Percentiles rank a stretch among this genome's conserved stretches.
phyloP scores from a whole-genome alignment of 352 stramenopile genomes.

The Globisporangium recalcitrans region DNA sequence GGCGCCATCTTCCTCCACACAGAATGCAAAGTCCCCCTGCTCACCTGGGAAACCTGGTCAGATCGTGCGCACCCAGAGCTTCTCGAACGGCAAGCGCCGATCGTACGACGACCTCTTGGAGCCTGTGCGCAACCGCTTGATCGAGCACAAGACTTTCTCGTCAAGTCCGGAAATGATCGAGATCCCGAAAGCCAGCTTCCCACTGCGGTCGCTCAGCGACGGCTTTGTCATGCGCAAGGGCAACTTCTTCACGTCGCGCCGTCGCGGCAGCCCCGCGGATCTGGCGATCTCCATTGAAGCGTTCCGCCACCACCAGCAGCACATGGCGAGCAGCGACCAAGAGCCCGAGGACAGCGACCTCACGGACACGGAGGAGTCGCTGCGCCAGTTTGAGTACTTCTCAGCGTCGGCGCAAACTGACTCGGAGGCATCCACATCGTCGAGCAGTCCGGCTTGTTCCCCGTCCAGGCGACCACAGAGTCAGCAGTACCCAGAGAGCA shows the following conservation, averaged over 20 bases:
- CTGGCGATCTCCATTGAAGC: conserved; percentile 71
- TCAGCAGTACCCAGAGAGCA: conserved; percentile 7
- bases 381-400: conserved; percentile 31
- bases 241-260: conserved; percentile 54
- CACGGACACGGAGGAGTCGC: conserved; percentile 41
- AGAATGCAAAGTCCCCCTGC: neutral
- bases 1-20: conserved; percentile 2
- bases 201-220: conserved; percentile 66
- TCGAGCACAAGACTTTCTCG: conserved; percentile 83
- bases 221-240: conserved; percentile 69
- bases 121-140: conserved; percentile 63
- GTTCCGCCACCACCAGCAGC: conserved; percentile 62
- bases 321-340: conserved; percentile 43
- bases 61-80: conserved; percentile 37
- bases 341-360: conserved; percentile 28
- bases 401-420: conserved; percentile 18
- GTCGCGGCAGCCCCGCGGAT: conserved; percentile 62
- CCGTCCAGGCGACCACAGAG: conserved; percentile 21
- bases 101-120: conserved; percentile 72
- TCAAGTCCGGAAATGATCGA: conserved; percentile 25
- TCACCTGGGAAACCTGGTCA: neutral
- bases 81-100: conserved; percentile 47
- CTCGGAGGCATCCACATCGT: neutral
- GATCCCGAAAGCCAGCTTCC: conserved; percentile 64
- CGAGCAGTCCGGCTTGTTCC: conserved; percentile 4